A percentile compares a stretch with the other conserved stretches of the same genome.
Evolutionary conservation across 2,329 filamentous ascomycete genomes (phyloP).

Genomic region (Xylaria polymorpha): DNA sequence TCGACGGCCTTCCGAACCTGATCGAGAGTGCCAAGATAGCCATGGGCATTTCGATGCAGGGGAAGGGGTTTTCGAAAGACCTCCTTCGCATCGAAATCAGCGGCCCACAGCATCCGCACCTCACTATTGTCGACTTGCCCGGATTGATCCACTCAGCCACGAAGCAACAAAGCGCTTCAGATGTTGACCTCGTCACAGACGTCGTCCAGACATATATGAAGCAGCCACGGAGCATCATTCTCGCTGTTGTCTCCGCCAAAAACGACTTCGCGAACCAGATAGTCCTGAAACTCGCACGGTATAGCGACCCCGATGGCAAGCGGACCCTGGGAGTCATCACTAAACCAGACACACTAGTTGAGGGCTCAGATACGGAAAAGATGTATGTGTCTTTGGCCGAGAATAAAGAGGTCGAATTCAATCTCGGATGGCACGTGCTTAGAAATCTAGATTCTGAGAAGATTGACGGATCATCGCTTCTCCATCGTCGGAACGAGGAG

Average conservation of each 20-base stretch:
- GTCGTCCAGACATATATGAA: slow-evolving; percentile 68
- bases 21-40: slow-evolving; percentile 55
- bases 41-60: slow-evolving; percentile 61
- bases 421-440: slow-evolving; percentile 66
- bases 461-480: slow-evolving; percentile 44
- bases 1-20: slow-evolving; percentile 51
- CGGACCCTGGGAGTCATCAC: slow-evolving; percentile 64
- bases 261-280: slow-evolving; percentile 69
- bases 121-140: slow-evolving; percentile 70
- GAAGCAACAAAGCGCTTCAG: slow-evolving; percentile 58
- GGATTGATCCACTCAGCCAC: slow-evolving; percentile 64
- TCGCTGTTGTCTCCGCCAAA: slow-evolving; percentile 68
- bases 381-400: slow-evolving; percentile 56
- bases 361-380: slow-evolving; percentile 55
- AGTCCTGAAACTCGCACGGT: slow-evolving; percentile 62
- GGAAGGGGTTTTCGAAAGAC: slow-evolving; percentile 58
- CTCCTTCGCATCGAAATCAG: slow-evolving; percentile 61
- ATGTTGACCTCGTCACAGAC: slow-evolving; percentile 58
- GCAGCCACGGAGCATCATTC: slow-evolving; percentile 66
- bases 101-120: slow-evolving; percentile 60
- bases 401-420: slow-evolving; percentile 60
- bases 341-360: slow-evolving; percentile 57
- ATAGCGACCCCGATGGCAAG: slow-evolving; percentile 47
- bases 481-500: slow-evolving; percentile 52
- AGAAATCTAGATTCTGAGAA: slow-evolving; percentile 58